These are phyloP conservation scores for Plasmodium gallinaceum DNA, from an alignment of 169 alveolate species.

Conservation along the genomic window DNA sequence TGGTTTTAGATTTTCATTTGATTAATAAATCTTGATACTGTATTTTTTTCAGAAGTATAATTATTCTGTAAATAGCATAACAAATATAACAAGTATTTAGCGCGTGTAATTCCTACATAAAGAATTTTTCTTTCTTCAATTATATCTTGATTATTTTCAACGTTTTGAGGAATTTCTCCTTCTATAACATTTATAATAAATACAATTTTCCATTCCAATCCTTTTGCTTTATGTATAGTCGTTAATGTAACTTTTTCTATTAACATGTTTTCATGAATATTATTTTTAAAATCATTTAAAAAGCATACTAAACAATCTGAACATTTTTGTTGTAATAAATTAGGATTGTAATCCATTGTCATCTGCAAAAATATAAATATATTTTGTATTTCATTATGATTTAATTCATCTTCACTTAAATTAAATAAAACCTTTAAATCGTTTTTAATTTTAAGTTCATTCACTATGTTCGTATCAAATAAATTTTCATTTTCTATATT, in stretches of 20 bases:
- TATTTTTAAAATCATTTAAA: constrained; percentile 54
- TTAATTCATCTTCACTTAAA: constrained; percentile 31
- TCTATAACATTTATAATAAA: constrained; percentile 85
- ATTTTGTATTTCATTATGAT: constrained; percentile 38
- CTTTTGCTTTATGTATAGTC: constrained; percentile 89
- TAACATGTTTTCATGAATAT: constrained; percentile 73
- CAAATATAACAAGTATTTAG: constrained; percentile 75
- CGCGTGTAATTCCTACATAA: constrained; percentile 89
- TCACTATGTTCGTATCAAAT: neutral
- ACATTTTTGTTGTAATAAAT: constrained; percentile 19
- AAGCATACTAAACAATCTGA: constrained; percentile 46
- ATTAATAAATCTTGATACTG: constrained; percentile 46
- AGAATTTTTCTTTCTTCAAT: constrained; percentile 90
- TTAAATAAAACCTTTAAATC: constrained; percentile 44
- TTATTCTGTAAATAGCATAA: constrained; percentile 38
- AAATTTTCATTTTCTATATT: neutral
- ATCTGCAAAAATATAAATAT: constrained; percentile 44
- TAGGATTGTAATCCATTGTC: constrained; percentile 27
- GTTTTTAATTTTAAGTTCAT: constrained; percentile 16
- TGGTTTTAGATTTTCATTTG: constrained; percentile 35
- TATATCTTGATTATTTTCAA: constrained; percentile 35
- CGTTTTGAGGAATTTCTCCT: constrained; percentile 78
- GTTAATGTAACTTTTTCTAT: constrained; percentile 83
- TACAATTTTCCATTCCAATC: constrained; percentile 89
- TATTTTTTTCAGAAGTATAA: constrained; percentile 43